Base-by-base conservation (phyloP, 139 green algal genomes). In the Ettlia oleoabundans region DNA sequence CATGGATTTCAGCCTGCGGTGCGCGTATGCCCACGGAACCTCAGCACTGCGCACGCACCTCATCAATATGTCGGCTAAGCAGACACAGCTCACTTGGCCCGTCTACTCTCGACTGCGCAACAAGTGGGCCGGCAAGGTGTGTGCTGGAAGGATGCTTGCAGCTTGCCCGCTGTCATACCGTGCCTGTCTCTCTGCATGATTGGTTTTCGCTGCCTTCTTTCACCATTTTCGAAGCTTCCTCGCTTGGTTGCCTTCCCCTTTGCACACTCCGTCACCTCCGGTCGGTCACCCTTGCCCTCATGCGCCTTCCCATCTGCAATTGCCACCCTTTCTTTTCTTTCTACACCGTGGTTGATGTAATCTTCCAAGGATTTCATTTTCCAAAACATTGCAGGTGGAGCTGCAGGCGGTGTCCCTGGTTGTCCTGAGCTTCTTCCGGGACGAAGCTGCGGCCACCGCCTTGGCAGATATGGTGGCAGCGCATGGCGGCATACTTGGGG, bases 1-100 rank as follows among this genome's bases (percentile, higher is more conserved):
- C 7, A 96, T 96, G 92, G 92, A 96, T 32, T 96, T 95, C 64
- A 91, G 87, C 41, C 62, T 96, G 30, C 75, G 78, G 13, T 94
- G 89, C 55, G 91, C 91, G 0, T 94, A 95, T 33, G 90, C 90
- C 0, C 91, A 96, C 80, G 92, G 92, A 42, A 95, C 92, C 4
- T 88, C 81, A 2, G 92, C 92, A 9, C 76, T 96, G 82, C 84
- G 92, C 40, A 96, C 92, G 2, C 92, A 95, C 76, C 87, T 95
- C 9, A 95, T 95, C 76, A 94, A 92, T 72, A 90, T 92, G 87
- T 84, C 80, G 2, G 38, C 75, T 58, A 81, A 70, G 58, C 75
- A 70, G 58, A 81, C 75, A n/a, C 37, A 41, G 55, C 81, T 95
- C 3, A 93, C 91, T 9, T 95, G 92, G 92, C 86, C 87, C 22